Conservation (phyloP, 2,329 filamentous ascomycete species). For the Venturia aucupariae region DNA sequence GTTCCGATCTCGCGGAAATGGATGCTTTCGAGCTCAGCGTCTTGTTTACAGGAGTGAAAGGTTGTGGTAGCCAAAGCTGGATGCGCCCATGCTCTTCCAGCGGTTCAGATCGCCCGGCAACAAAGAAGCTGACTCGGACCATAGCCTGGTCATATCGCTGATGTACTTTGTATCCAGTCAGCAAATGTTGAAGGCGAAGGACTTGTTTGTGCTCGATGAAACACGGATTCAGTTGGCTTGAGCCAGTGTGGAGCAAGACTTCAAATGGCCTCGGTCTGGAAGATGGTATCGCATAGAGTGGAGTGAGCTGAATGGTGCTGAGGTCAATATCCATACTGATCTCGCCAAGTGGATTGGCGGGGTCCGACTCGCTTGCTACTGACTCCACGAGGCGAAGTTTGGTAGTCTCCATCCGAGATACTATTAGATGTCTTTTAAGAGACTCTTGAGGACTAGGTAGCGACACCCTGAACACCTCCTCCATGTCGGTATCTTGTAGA, state of each 20-base stretch:
- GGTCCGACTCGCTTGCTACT: background rate
- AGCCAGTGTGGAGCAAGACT: background rate
- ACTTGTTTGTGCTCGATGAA: background rate
- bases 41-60: background rate
- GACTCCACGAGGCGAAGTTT: background rate
- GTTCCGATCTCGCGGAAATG: background rate
- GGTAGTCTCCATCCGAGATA: background rate
- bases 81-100: background rate
- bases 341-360: background rate
- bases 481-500: background rate
- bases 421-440: background rate
- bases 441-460: background rate
- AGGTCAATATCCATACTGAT: background rate
- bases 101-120: background rate
- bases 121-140: constrained; percentile 1
- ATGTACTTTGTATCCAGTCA: constrained; percentile 2
- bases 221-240: background rate
- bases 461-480: background rate
- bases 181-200: background rate
- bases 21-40: background rate
- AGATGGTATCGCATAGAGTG: background rate
- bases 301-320: background rate
- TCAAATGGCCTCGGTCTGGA: background rate
- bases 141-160: background rate
- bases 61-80: background rate